Percentiles rank a stretch among this genome's conserved stretches.
phyloP scores from a whole-genome alignment of 495 filamentous ascomycete genomes.

The Rusavskia elegans region DNA sequence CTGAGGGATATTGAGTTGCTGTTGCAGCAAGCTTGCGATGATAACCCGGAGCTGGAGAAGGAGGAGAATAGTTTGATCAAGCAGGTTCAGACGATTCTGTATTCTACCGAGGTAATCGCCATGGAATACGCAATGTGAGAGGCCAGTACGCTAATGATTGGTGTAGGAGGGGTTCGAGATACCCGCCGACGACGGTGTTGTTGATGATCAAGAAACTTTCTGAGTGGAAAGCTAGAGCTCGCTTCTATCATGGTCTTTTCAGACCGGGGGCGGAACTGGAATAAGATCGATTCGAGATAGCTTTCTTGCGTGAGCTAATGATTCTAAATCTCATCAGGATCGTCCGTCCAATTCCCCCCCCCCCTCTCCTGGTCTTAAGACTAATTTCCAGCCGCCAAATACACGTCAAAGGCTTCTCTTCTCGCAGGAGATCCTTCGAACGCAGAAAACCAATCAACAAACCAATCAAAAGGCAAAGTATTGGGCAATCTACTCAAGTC shows the following conservation, averaged over 20 bases:
- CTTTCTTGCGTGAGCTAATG: no score
- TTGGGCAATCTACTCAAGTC: no score
- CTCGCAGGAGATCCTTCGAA: no score
- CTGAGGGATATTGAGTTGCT: slow-evolving; percentile 90
- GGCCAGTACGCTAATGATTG: neutral
- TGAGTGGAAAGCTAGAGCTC: slow-evolving; percentile 12
- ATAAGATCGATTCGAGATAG: no score
- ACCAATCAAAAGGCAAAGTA: no score
- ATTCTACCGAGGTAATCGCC: slow-evolving; percentile 71
- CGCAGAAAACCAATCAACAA: no score
- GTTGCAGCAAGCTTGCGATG: slow-evolving; percentile 80
- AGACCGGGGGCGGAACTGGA: no score
- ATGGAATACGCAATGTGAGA: neutral
- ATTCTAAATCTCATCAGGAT: no score
- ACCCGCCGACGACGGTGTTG: slow-evolving; percentile 22
- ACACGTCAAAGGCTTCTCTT: no score
- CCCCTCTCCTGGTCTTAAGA: no score
- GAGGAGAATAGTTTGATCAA: slow-evolving; percentile 81
- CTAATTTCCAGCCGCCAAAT: no score
- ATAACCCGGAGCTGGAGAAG: slow-evolving; percentile 79
- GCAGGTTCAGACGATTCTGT: slow-evolving; percentile 89
- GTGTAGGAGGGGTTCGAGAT: slow-evolving; percentile 39
- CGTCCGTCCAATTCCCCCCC: no score
- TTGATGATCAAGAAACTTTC: slow-evolving; percentile 36
- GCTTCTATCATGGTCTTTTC: neutral